Percentiles rank a stretch among this genome's conserved stretches.
Conservation (phyloP, 148 eudicot genomes). For the Heliosperma pusillum region DNA sequence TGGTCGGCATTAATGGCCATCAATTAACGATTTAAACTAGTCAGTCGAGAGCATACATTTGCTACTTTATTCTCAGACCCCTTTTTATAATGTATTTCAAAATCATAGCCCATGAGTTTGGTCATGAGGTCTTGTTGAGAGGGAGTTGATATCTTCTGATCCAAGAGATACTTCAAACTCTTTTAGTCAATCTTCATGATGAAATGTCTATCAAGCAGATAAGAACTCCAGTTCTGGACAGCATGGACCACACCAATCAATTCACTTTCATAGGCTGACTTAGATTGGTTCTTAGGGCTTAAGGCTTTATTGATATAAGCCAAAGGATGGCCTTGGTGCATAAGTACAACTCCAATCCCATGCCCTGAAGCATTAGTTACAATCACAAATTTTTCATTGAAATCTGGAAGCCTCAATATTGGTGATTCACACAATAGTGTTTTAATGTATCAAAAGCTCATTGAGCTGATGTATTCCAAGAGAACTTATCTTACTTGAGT, state of each 20-base stretch:
- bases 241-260: not conserved
- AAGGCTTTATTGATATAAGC: not conserved
- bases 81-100: not conserved
- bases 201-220: not conserved
- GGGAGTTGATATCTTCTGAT: not conserved
- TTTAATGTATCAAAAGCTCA: not conserved
- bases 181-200: not conserved
- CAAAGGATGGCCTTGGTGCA: not conserved
- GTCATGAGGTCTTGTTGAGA: not conserved
- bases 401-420: not conserved
- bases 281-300: not conserved
- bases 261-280: not conserved
- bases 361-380: not conserved
- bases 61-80: not conserved
- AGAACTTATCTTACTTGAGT: not conserved
- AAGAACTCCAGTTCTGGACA: not conserved
- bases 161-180: not conserved
- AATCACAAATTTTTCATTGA: not conserved
- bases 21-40: too few relatives aligned
- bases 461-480: not conserved
- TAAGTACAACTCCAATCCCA: not conserved
- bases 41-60: not conserved
- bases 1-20: too few relatives aligned
- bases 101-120: not conserved
- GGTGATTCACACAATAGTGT: not conserved